phyloP scores from a whole-genome alignment of 176 grass and related monocot species.

The Chrysopogon serrulatus region DNA sequence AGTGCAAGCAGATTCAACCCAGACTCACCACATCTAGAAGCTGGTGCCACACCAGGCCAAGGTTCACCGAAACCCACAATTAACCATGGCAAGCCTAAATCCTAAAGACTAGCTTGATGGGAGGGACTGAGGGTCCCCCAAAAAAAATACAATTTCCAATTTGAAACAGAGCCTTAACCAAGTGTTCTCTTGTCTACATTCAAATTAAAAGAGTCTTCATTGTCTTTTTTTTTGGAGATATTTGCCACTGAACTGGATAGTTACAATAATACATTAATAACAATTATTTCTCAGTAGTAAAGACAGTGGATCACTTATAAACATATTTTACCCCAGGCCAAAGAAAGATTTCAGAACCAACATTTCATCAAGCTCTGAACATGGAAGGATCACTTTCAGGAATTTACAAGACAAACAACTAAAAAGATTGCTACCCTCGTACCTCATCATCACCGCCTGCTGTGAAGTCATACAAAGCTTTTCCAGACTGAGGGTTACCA shows the following conservation, averaged over 20 bases:
- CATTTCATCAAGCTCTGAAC: not conserved
- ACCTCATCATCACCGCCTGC: constrained; percentile 99
- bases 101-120: not conserved
- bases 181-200: not conserved
- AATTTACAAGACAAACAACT: not conserved
- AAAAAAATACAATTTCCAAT: not conserved
- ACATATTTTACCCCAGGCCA: not conserved
- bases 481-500: constrained; percentile 83
- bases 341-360: constrained; percentile 1
- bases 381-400: not conserved
- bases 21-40: not conserved
- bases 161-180: not conserved
- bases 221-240: not conserved
- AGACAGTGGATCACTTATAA: not conserved
- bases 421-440: constrained; percentile 14
- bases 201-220: not conserved
- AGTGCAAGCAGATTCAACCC: not conserved
- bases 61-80: not conserved
- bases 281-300: not conserved
- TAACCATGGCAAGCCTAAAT: not conserved
- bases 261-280: not conserved
- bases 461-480: constrained; percentile 95
- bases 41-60: not conserved
- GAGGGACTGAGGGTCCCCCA: not conserved
- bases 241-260: not conserved